Percentiles rank a stretch among this genome's conserved stretches.
Conservation (phyloP, 2,329 filamentous ascomycete species). For the Colletotrichum paranaense region DNA sequence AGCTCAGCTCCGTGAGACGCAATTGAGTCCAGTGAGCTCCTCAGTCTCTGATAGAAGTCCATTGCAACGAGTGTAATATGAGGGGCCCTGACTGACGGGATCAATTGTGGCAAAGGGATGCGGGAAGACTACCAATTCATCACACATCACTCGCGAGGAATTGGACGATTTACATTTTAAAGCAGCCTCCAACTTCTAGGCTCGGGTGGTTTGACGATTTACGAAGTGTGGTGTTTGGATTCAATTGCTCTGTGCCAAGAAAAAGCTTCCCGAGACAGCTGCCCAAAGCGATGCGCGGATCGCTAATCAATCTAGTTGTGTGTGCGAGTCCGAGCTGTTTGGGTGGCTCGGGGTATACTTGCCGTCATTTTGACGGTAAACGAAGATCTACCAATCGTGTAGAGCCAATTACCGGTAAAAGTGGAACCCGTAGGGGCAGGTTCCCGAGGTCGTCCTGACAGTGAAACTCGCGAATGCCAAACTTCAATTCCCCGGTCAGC, state of each 20-base stretch:
- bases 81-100: too few species aligned
- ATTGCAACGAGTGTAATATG: neutral
- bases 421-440: neutral
- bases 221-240: too few species aligned
- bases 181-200: too few species aligned
- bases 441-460: neutral
- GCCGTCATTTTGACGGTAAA: neutral
- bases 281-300: neutral
- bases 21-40: neutral
- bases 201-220: too few species aligned
- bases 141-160: too few species aligned
- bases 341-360: neutral
- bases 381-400: neutral
- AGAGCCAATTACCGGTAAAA: neutral
- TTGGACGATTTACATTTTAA: too few species aligned
- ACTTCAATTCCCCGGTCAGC: neutral
- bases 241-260: too few species aligned
- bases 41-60: slow-evolving; percentile 7
- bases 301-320: neutral
- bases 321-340: neutral
- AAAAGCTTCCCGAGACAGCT: too few species aligned
- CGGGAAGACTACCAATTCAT: too few species aligned
- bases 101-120: too few species aligned
- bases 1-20: neutral
- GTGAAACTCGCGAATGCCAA: neutral